These are phyloP conservation scores for Paraphaeosphaeria minitans DNA, from an alignment of 2,329 filamentous ascomycete species.

Conservation along the genomic window DNA sequence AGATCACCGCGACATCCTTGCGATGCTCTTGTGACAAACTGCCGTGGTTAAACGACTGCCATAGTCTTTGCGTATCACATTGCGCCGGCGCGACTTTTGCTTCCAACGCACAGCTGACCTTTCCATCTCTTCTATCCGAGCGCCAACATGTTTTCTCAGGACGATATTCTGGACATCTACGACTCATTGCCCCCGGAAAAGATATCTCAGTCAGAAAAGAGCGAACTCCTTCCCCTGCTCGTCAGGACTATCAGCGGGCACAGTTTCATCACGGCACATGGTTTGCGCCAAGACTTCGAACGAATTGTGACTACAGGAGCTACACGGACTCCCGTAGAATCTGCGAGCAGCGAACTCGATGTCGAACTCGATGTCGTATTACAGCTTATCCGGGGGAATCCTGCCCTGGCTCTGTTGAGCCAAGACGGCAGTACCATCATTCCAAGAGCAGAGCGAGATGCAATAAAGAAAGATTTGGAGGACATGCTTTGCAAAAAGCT, in stretches of 20 bases:
- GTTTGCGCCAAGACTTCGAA: slow-evolving; percentile 28
- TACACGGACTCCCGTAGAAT: slow-evolving; percentile 21
- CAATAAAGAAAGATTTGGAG: slow-evolving; percentile 19
- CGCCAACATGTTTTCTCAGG: slow-evolving; percentile 39
- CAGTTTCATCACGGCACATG: slow-evolving; percentile 33
- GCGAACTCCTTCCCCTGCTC: slow-evolving; percentile 23
- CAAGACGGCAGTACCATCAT: slow-evolving; percentile 30
- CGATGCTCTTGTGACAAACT: background rate
- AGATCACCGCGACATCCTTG: too few species aligned
- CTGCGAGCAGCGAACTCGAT: slow-evolving; percentile 26
- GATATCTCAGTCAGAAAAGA: background rate
- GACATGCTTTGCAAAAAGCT: slow-evolving; percentile 14
- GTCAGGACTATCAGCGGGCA: slow-evolving; percentile 28
- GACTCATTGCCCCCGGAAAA: slow-evolving; percentile 28
- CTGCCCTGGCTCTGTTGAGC: slow-evolving; percentile 31
- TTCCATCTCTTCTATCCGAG: background rate
- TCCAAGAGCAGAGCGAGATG: slow-evolving; percentile 27
- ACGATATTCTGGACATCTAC: slow-evolving; percentile 37
- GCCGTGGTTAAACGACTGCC: background rate
- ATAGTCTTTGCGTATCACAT: background rate
- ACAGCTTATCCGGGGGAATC: slow-evolving; percentile 24
- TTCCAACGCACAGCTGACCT: background rate
- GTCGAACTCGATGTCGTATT: slow-evolving; percentile 27
- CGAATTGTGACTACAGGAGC: slow-evolving; percentile 22
- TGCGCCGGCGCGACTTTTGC: background rate